Base-by-base conservation (phyloP, 2,329 filamentous ascomycete genomes). In the Colletotrichum sp. region DNA sequence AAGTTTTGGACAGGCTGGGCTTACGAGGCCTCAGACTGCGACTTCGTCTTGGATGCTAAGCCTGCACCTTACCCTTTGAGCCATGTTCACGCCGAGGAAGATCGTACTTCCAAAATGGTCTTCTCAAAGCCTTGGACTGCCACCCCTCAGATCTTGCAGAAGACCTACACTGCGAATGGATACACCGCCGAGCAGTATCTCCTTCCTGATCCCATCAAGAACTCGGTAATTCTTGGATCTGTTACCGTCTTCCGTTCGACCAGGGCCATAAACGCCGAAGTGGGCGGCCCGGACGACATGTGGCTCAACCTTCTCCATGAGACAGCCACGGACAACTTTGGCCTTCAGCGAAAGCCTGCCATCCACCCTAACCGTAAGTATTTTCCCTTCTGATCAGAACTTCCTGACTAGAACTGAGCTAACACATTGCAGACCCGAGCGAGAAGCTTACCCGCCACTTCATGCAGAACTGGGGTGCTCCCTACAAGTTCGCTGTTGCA, bases 401-500 rank as follows among this genome's bases (percentile, higher is more conserved):
- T 39, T 82, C 6, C 71, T 72, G 12, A 77, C 15, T 39, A 72
- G 24, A 24, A 49, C 44, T 30, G 21, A 69, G 72, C 79, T 84
- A 44, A 86, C 81, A 24, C 15, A 26, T 7, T n/a, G 16, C 28
- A 87, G 85, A 77, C 9, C 80, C 81, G 4, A 78, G 84, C 10
- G 88, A 90, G 71, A 84, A 86, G 6, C 81, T 90, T 6, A 90
- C 88, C 1, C 85, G 88, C 0, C 89, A 92, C 68, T 92, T 90
- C 75, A 82, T 85, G 3, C 86, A 87, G 34, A 92, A 92, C 76
- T 91, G 89, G 86, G 93, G 93, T 3, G 92, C 92, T 76, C 89
- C 89, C 0, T 95, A 94, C 82, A 94, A 94, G 70, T 94, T 92
- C 79, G 88, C 91, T 44, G 92, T 92, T 2, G 85, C 87, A 2